Percentiles rank a stretch among this genome's conserved stretches.
Evolutionary conservation across 1,139 yeast genomes (phyloP).

Genomic region (Saccharomyces pastorianus): DNA sequence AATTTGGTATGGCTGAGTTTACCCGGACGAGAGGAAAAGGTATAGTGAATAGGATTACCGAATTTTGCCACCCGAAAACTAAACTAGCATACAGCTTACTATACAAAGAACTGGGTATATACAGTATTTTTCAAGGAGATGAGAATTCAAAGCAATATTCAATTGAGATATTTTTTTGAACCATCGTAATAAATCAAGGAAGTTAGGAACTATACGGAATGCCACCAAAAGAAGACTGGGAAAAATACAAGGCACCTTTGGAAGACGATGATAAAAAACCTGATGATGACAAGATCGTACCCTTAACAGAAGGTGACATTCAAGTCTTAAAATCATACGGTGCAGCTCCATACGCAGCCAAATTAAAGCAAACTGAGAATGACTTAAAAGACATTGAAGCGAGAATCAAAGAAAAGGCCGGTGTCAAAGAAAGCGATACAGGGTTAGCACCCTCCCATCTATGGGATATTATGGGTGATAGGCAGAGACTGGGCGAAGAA

Average conservation of each 20-base stretch:
- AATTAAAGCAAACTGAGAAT: conserved; percentile 72
- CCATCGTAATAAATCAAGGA: not conserved
- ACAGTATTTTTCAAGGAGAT: not conserved
- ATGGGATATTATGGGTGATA: conserved; percentile 97
- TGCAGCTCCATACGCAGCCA: conserved; percentile 87
- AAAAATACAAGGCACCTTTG: conserved; percentile 79
- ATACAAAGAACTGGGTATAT: not conserved
- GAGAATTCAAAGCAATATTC: not conserved
- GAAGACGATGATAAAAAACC: conserved; percentile 50
- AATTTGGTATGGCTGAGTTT: not conserved
- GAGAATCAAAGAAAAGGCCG: conserved; percentile 87
- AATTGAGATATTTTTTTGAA: not conserved
- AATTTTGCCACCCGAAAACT: conserved; percentile 1
- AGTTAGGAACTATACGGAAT: conserved; percentile 14
- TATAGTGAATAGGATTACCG: not conserved
- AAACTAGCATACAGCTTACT: not conserved
- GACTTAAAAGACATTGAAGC: conserved; percentile 78
- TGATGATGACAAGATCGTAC: conserved; percentile 66
- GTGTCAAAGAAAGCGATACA: conserved; percentile 89
- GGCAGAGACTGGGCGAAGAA: conserved; percentile 85
- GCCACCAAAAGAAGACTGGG: conserved; percentile 74
- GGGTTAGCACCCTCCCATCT: conserved; percentile 92
- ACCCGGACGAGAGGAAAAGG: not conserved
- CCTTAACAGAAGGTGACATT: conserved; percentile 91
- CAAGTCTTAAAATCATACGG: conserved; percentile 95